Base-by-base conservation (phyloP, 139 green algal species). In the Astrephomene gubernaculifera region DNA sequence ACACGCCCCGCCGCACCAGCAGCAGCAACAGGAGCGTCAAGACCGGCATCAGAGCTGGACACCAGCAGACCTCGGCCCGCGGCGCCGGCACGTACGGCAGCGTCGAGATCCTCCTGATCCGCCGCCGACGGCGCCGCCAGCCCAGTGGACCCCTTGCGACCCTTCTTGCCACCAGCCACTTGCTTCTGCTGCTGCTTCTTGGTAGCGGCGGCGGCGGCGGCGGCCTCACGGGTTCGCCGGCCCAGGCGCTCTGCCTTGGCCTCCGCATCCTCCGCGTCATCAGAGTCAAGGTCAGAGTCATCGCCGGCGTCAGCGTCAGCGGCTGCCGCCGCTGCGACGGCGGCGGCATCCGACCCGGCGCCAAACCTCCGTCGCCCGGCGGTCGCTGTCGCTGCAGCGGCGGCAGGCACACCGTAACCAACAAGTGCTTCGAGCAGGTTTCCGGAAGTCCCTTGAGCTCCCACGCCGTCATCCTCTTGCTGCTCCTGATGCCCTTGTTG, bases 221-320 rank as follows among this genome's bases (percentile, higher is more conserved):
- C 64, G 33, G 45, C 36, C 75, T 43, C 31, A 79, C 27, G 5
- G 6, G 82, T 41, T n/a, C 41, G 53, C 31, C 68, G 45, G 1
- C 36, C 64, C 33, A 91, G 35, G 27, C 87, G 69, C 70, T 87
- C 71, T 19, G 87, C 90, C 85, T 89, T 90, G 6, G 90, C 85
- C 39, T 90, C 78, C 19, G 78, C 87, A 53, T 90, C 87, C 68
- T 92, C 87, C 19, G 79, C 63, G 24, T 88, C 81, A 27, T 89
- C 87, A 5, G 39, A 76, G 2, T 74, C 89, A 27, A 65, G 39
- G 0, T 60, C 35, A 4, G 70, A 57, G 14, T 19, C 71, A 38
- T 64, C 52, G 10, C 24, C 43, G 33, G 45, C 86, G 14, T 61
- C 82, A 7, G 17, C 74, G 27, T 53, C 83, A 27, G 43, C 36